phyloP scores from a whole-genome alignment of 1,284 basidiomycete species.

The Xanthoconium separans region DNA sequence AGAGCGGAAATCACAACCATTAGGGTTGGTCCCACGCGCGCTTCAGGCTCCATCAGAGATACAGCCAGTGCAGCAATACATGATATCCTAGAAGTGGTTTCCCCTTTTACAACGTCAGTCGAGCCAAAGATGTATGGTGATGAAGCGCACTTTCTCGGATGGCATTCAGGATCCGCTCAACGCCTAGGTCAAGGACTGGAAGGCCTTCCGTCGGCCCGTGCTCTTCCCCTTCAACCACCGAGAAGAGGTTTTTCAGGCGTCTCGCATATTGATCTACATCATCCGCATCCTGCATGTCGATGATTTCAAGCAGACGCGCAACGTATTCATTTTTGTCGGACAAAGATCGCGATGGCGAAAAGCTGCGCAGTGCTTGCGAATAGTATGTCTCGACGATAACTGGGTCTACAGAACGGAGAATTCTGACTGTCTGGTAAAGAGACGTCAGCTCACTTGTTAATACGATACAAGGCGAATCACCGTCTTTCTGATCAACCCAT shows the following conservation, averaged over 20 bases:
- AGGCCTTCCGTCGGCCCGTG: slow-evolving; percentile 30
- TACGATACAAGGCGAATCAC: slow-evolving; percentile 36
- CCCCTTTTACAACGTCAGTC: slow-evolving; percentile 36
- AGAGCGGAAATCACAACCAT: slow-evolving; percentile 65
- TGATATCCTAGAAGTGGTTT: slow-evolving; percentile 43
- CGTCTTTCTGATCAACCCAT: slow-evolving; percentile 56
- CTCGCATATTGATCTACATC: slow-evolving; percentile 62
- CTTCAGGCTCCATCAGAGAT: slow-evolving; percentile 44
- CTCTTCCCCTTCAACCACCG: slow-evolving; percentile 39
- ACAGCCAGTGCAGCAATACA: slow-evolving; percentile 52
- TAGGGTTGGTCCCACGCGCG: slow-evolving; percentile 51
- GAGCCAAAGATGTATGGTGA: background rate
- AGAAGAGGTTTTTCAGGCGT: slow-evolving; percentile 47
- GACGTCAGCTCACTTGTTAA: slow-evolving; percentile 10
- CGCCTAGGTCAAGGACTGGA: slow-evolving; percentile 50
- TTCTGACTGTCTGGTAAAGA: slow-evolving; percentile 49
- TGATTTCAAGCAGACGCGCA: slow-evolving; percentile 55
- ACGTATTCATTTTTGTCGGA: slow-evolving; percentile 40
- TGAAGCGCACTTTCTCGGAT: slow-evolving; percentile 47
- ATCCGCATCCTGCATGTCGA: slow-evolving; percentile 45
- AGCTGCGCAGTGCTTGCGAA: slow-evolving; percentile 41
- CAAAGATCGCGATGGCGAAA: slow-evolving; percentile 35
- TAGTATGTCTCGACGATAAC: slow-evolving; percentile 58
- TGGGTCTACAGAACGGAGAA: slow-evolving; percentile 55
- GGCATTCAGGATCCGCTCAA: slow-evolving; percentile 52